Evolutionary conservation across 345 rosid species (phyloP), one percentile per base, ranked within the genome.

Genomic region (Salix exigua): DNA sequence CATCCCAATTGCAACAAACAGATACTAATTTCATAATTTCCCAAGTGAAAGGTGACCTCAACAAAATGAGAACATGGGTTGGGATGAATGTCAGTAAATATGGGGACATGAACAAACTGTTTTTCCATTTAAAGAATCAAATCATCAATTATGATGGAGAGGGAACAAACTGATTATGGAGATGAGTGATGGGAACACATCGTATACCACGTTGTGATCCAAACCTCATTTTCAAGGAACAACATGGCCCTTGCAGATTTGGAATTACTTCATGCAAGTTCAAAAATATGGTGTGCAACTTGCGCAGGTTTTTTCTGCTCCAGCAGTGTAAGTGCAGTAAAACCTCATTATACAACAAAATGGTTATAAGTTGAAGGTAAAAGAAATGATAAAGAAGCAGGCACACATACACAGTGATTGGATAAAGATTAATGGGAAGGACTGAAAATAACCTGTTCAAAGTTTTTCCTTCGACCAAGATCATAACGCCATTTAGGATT

Each of bases 381-480:
- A 71, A 46, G 28, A 30, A 70, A 3, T 42, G 44, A 11, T 37
- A 14, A 18, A 19, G 25, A 53, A 58, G 40, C 35, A 19, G 28
- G 12, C 13, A 48, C 50, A 19, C 37, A 38, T 65, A 17, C 3
- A 37, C 10, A 38, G 72, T 12, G 73, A 46, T 9, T 44, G 17
- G 26, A 18, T 37, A 68, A 58, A 18, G 62, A 62, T 46, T 25
- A 33, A 33, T 8, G 7, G 14, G 9, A 19, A 66, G 68, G 53
- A 19, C n/a, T 9, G 23, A 76, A 73, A 26, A 2, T 21, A 48
- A 81, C 80, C 83, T 81, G 83, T 31, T 81, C 80, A 67, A 81
- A 81, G 77, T 81, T 81, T 38, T 73, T 77, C 80, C 37, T 77
- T 25, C 83, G 74, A 19, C 83, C 83, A 73, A 81, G 77, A 44